Conservation (phyloP, 345 rosid genomes). For the Mercurialis annua region DNA sequence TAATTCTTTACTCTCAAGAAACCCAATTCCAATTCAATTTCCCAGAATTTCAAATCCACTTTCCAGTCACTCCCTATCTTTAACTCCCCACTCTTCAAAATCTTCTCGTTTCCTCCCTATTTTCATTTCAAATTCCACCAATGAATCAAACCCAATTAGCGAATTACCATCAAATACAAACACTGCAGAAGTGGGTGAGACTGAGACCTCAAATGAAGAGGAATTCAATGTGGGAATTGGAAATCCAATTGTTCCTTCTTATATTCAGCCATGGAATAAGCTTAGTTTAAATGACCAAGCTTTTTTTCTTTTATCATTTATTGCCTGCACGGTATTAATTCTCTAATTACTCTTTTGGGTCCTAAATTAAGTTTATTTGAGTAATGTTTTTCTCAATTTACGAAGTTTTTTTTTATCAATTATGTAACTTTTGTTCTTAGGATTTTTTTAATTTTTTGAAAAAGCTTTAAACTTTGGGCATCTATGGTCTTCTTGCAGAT, state of each 20-base stretch:
- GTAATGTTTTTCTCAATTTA: background rate
- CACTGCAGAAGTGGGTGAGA: conserved; percentile 11
- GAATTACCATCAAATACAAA: conserved; percentile 2
- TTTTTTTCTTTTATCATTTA: conserved; percentile 67
- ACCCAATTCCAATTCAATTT: conserved; percentile 21
- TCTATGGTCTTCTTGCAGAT: no score
- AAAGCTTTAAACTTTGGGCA: no score
- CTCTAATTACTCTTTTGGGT: background rate
- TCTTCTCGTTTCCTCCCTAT: conserved; percentile 32
- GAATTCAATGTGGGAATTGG: conserved; percentile 47
- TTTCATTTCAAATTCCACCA: conserved; percentile 27
- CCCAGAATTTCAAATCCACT: conserved; percentile 17
- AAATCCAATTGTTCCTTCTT: conserved; percentile 42
- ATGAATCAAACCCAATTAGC: conserved; percentile 19
- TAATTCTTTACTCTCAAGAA: conserved; percentile 14
- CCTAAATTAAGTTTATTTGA: background rate
- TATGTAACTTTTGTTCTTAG: background rate
- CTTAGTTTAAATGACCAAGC: conserved; percentile 67
- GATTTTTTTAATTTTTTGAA: background rate
- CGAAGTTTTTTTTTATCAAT: background rate
- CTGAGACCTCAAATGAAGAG: conserved; percentile 29
- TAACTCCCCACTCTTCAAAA: conserved; percentile 13
- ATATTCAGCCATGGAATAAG: conserved; percentile 33
- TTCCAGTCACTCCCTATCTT: conserved; percentile 18
- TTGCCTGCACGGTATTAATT: conserved; percentile 72